Conservation (phyloP, 1,139 yeast genomes). For the Yamadazyma atlantica region DNA sequence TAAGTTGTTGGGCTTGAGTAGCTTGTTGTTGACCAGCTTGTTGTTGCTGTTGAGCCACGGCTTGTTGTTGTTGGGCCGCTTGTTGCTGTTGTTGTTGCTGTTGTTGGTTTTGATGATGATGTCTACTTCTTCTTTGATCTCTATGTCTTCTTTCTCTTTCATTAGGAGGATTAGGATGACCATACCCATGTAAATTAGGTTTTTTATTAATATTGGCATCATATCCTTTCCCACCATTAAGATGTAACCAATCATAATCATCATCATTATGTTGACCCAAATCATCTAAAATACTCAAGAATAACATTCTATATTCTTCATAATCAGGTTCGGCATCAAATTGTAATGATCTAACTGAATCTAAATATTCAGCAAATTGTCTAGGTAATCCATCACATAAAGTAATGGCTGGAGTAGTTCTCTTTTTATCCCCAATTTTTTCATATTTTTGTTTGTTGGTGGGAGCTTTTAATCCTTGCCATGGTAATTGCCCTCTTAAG, state of each 20-base stretch:
- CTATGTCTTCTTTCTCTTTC: constrained; percentile 55
- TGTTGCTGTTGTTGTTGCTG: constrained; percentile 21
- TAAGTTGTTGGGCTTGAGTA: constrained; percentile 4
- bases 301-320: constrained; percentile 74
- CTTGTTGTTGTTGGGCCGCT: constrained; percentile 18
- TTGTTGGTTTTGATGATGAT: constrained; percentile 31
- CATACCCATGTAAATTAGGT: constrained; percentile 90
- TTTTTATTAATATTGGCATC: constrained; percentile 78
- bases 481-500: constrained; percentile 89
- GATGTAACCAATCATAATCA: constrained; percentile 91
- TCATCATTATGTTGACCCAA: constrained; percentile 79
- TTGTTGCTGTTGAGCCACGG: constrained; percentile 8
- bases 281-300: constrained; percentile 70
- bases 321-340: constrained; percentile 96
- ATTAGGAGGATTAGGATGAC: constrained; percentile 58
- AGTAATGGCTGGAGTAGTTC: constrained; percentile 76
- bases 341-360: constrained; percentile 76
- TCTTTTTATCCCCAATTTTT: constrained; percentile 93
- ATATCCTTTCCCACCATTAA: constrained; percentile 93
- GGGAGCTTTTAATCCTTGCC: constrained; percentile 99
- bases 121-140: constrained; percentile 41
- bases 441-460: constrained; percentile 95
- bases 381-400: constrained; percentile 81
- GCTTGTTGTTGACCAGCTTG: constrained; percentile 4
- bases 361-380: constrained; percentile 84